Evolutionary conservation across 805 yeast genomes (phyloP).

Genomic region (Starmerella khaoyaiensis): DNA sequence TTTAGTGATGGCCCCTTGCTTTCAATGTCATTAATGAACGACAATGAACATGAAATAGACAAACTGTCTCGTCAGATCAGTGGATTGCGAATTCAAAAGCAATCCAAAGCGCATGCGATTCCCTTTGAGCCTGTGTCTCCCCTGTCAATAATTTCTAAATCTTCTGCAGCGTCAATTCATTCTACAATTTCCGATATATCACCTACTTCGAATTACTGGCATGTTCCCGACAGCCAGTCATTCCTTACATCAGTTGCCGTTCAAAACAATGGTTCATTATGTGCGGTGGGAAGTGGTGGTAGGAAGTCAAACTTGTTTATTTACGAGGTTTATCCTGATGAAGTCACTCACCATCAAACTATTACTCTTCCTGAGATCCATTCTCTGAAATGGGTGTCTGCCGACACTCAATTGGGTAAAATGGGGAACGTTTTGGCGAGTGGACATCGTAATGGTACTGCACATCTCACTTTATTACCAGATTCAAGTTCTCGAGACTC

Average conservation of each 20-base stretch:
- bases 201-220: conserved; percentile 26
- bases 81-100: not conserved
- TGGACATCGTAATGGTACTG: conserved; percentile 66
- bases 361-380: conserved; percentile 42
- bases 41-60: not conserved
- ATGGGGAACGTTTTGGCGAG: conserved; percentile 41
- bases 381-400: conserved; percentile 33
- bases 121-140: conserved; percentile 1
- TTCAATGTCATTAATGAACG: too few relatives aligned
- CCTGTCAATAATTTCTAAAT: not conserved
- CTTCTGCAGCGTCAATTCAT: conserved; percentile 9
- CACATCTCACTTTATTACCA: conserved; percentile 60
- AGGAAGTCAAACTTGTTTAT: conserved; percentile 37
- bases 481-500: conserved; percentile 30
- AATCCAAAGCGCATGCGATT: not conserved
- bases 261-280: conserved; percentile 30
- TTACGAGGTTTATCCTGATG: conserved; percentile 35
- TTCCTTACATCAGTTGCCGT: conserved; percentile 29
- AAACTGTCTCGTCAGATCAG: not conserved
- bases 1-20: too few relatives aligned
- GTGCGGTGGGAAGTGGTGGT: conserved; percentile 47
- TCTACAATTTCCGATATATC: conserved; percentile 2
- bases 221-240: conserved; percentile 28
- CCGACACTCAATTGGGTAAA: conserved; percentile 25
- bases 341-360: conserved; percentile 45